Conservation (phyloP, 140 eudicot genomes). For the Bidens hawaiensis region DNA sequence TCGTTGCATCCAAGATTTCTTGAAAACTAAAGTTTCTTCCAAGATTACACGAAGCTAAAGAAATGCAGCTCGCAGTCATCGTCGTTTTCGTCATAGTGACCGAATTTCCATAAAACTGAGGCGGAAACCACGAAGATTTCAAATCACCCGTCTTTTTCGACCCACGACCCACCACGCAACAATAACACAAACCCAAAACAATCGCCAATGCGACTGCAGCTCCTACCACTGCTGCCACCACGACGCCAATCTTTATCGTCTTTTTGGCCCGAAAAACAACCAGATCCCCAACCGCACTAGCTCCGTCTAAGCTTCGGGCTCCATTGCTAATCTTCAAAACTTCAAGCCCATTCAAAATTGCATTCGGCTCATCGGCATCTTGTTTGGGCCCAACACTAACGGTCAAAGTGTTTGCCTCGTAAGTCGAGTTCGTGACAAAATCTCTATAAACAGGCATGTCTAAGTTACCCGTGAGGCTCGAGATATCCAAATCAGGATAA, state of each 20-base stretch:
- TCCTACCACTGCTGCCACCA: constrained; percentile 50
- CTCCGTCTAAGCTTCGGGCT: constrained; percentile 72
- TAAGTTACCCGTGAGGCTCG: constrained; percentile 50
- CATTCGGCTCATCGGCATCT: constrained; percentile 39
- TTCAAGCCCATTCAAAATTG: constrained; percentile 87
- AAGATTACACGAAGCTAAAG: constrained; percentile 66
- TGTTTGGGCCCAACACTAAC: constrained; percentile 85
- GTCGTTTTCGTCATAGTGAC: constrained; percentile 68
- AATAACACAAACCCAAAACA: constrained; percentile 50
- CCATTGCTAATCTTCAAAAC: constrained; percentile 89
- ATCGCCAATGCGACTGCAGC: constrained; percentile 39
- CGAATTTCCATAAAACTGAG: constrained; percentile 83
- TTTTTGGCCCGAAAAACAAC: constrained; percentile 31
- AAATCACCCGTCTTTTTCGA: constrained; percentile 43
- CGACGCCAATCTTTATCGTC: constrained; percentile 34
- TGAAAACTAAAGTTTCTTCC: constrained; percentile 80
- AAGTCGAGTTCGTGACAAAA: constrained; percentile 58
- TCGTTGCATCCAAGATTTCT: constrained; percentile 88
- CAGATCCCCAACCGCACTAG: constrained; percentile 49
- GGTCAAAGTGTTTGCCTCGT: constrained; percentile 48
- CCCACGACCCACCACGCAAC: constrained; percentile 49
- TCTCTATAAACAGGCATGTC: constrained; percentile 75
- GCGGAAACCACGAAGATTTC: constrained; percentile 83
- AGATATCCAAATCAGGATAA: constrained; percentile 52
- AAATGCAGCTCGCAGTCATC: constrained; percentile 79